A percentile compares a stretch with the other conserved stretches of the same genome.
These are phyloP conservation scores for Sporothrix sp. DNA, from an alignment of 2,329 filamentous ascomycete species.

Conservation along the genomic window DNA sequence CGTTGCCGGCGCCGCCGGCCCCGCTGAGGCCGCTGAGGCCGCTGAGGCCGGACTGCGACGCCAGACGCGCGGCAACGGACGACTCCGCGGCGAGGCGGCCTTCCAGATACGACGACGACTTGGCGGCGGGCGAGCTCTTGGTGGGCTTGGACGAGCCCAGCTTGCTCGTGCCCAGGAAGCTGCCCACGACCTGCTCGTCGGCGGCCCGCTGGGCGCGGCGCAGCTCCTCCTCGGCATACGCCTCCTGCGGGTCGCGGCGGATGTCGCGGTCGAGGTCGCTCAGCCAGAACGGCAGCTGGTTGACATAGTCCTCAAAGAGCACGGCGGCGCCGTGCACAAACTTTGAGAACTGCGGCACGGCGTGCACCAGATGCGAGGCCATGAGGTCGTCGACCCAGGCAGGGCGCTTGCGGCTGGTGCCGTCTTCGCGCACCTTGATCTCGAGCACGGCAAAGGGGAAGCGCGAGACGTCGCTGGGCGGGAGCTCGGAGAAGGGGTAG, in stretches of 20 bases:
- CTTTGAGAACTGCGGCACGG: constrained; percentile 86
- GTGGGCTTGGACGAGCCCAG: constrained; percentile 48
- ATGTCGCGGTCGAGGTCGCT: constrained; percentile 88
- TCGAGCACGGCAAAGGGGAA: constrained; percentile 90
- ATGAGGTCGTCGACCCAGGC: constrained; percentile 89
- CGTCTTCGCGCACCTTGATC: constrained; percentile 71
- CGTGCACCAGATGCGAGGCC: constrained; percentile 83
- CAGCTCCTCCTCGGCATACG: constrained; percentile 86
- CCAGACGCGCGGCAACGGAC: constrained; percentile 7
- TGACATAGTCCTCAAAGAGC: constrained; percentile 92
- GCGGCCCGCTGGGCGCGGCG: constrained; percentile 70
- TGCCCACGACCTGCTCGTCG: constrained; percentile 82
- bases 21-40: constrained; percentile 23
- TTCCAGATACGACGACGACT: constrained; percentile 45
- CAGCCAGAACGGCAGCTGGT: constrained; percentile 93
- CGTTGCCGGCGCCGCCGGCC: background rate
- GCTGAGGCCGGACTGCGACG: background rate
- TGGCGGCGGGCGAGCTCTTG: constrained; percentile 57
- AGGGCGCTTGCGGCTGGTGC: constrained; percentile 50
- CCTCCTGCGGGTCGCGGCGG: constrained; percentile 78
- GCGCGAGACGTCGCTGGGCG: constrained; percentile 80
- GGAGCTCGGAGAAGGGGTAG: constrained; percentile 79
- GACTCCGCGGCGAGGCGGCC: constrained; percentile 37
- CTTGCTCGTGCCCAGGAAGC: constrained; percentile 57
- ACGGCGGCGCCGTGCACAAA: constrained; percentile 89